phyloP scores from a whole-genome alignment of 129 eudicot genomes.

The Flaveria bidentis region DNA sequence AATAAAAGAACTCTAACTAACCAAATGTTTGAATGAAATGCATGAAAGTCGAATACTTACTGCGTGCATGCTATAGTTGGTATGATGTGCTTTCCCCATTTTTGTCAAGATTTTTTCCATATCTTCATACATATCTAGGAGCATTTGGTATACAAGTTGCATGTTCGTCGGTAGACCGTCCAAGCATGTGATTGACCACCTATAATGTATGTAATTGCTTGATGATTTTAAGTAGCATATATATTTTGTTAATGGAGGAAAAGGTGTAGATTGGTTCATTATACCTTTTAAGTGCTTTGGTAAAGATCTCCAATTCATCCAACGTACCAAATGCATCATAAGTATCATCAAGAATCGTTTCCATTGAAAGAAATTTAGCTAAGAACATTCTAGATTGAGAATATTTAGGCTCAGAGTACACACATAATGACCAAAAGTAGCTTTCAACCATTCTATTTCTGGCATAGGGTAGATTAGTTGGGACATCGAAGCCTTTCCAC shows the following conservation, averaged over 20 bases:
- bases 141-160: background rate
- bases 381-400: constrained; percentile 3
- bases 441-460: constrained; percentile 1
- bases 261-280: background rate
- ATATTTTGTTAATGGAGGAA: background rate
- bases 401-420: constrained; percentile 10
- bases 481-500: constrained; percentile 7
- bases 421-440: constrained; percentile 2
- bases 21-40: too few species aligned
- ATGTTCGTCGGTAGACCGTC: background rate
- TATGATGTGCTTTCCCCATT: constrained; percentile 14
- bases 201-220: background rate
- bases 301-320: background rate
- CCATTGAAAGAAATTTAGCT: background rate
- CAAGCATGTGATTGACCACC: background rate
- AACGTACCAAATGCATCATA: constrained; percentile 3
- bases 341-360: constrained; percentile 15
- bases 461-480: background rate
- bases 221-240: background rate
- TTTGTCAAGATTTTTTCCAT: constrained; percentile 2
- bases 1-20: too few species aligned
- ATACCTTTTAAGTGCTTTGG: background rate
- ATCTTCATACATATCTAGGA: constrained; percentile 2
- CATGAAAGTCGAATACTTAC: background rate
- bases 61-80: background rate